Evolutionary conservation across 108 stramenopile genomes (phyloP).

Genomic region (Stephanodiscus triporus): DNA sequence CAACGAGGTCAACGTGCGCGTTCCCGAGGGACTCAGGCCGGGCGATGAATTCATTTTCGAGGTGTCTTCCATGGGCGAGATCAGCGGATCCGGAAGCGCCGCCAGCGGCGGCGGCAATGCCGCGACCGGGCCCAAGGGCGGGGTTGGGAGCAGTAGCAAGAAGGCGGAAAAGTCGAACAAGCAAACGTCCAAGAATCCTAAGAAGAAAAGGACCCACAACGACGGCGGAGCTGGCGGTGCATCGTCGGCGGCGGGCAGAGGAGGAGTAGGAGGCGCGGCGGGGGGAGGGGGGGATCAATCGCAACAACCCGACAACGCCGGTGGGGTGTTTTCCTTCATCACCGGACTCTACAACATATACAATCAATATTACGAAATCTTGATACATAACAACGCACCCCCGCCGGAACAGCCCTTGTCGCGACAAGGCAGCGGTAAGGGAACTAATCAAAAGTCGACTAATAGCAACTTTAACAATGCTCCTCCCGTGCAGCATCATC

Average conservation of each 20-base stretch:
- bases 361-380: slow-evolving; percentile 17
- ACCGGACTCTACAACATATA: slow-evolving; percentile 26
- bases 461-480: not conserved
- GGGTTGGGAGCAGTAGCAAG: slow-evolving; percentile 1
- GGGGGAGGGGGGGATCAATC: slow-evolving; percentile 4
- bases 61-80: slow-evolving; percentile 38
- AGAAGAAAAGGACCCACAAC: slow-evolving; percentile 30
- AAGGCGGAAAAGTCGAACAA: slow-evolving; percentile 4
- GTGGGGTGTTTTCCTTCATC: slow-evolving; percentile 21
- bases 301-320: not conserved
- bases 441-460: not conserved
- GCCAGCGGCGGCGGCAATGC: not conserved
- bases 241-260: not conserved
- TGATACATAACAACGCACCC: slow-evolving; percentile 9
- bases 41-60: slow-evolving; percentile 75
- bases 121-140: not conserved
- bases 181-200: slow-evolving; percentile 37
- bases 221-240: not conserved
- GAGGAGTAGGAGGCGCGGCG: not conserved
- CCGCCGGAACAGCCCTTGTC: not conserved
- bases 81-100: not conserved
- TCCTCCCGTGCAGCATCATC: not conserved
- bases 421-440: not conserved
- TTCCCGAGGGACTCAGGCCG: slow-evolving; percentile 52
- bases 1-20: slow-evolving; percentile 55